Conservation (phyloP, 768 basidiomycete species). For the Kockovaella imperatae region DNA sequence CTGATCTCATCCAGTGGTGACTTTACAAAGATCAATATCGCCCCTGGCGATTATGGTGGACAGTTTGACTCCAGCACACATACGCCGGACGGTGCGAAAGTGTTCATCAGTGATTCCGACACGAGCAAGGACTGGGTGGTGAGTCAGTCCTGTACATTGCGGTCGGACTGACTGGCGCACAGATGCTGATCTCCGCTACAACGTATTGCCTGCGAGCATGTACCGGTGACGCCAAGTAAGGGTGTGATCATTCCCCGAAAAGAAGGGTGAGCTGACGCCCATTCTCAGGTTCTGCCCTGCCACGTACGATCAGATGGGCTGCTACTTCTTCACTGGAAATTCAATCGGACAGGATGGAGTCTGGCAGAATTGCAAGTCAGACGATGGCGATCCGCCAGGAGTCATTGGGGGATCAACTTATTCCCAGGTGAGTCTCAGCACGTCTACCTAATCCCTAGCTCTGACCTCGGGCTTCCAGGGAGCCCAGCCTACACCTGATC, state of each 20-base stretch:
- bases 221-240: constrained; percentile 31
- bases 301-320: constrained; percentile 28
- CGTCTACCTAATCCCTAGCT: no score
- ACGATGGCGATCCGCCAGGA: constrained; percentile 27
- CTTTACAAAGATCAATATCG: constrained; percentile 38
- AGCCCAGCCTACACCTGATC: constrained; percentile 7
- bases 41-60: constrained; percentile 27
- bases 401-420: constrained; percentile 20
- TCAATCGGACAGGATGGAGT: constrained; percentile 19
- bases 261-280: neutral
- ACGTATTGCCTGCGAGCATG: constrained; percentile 38
- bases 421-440: constrained; percentile 9
- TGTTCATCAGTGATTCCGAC: constrained; percentile 12
- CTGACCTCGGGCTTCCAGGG: no score
- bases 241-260: neutral
- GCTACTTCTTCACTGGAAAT: constrained; percentile 27
- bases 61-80: constrained; percentile 29
- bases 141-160: constrained; percentile 7
- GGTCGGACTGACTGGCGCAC: neutral
- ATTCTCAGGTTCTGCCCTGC: constrained; percentile 28
- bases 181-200: constrained; percentile 31
- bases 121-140: constrained; percentile 31
- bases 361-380: constrained; percentile 28
- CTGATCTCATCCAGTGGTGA: constrained; percentile 21
- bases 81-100: constrained; percentile 20